Conservation (phyloP, 2,329 filamentous ascomycete species). For the Cladophialophora yegresii region DNA sequence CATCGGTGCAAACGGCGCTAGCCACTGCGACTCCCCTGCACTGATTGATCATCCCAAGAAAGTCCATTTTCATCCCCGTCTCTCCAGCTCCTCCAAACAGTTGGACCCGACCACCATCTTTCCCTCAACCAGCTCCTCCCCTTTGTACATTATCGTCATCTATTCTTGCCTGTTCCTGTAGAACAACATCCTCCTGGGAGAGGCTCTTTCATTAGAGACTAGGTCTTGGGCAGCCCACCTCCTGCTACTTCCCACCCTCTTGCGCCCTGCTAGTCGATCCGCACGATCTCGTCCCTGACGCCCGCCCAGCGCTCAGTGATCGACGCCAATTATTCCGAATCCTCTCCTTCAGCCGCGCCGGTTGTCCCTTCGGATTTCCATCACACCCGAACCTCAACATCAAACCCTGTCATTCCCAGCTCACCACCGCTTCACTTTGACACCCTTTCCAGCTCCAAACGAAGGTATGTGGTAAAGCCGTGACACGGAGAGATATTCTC, state of each 20-base stretch:
- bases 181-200: slow-evolving; percentile 2
- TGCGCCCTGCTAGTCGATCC: slow-evolving; percentile 6
- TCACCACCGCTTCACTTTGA: slow-evolving; percentile 8
- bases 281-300: slow-evolving; percentile 17
- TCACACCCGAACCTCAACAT: slow-evolving; percentile 17
- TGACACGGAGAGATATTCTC: not conserved
- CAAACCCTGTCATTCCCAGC: slow-evolving; percentile 13
- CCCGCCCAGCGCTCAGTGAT: slow-evolving; percentile 25
- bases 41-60: slow-evolving; percentile 6
- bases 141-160: slow-evolving; percentile 21
- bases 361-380: slow-evolving; percentile 23
- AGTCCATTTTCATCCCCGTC: slow-evolving; percentile 16
- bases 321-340: slow-evolving; percentile 29
- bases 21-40: slow-evolving; percentile 4
- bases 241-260: not conserved
- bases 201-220: slow-evolving; percentile 4
- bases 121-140: slow-evolving; percentile 7
- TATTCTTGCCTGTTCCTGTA: slow-evolving; percentile 13
- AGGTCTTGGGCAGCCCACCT: not conserved
- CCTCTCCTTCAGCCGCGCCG: slow-evolving; percentile 22
- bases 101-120: slow-evolving; percentile 16
- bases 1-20: slow-evolving; percentile 10
- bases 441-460: slow-evolving; percentile 15
- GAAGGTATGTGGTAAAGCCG: slow-evolving; percentile 10
- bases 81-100: slow-evolving; percentile 5